Conservation (phyloP, 2,329 filamentous ascomycete species). For the Trichoderma sp. region DNA sequence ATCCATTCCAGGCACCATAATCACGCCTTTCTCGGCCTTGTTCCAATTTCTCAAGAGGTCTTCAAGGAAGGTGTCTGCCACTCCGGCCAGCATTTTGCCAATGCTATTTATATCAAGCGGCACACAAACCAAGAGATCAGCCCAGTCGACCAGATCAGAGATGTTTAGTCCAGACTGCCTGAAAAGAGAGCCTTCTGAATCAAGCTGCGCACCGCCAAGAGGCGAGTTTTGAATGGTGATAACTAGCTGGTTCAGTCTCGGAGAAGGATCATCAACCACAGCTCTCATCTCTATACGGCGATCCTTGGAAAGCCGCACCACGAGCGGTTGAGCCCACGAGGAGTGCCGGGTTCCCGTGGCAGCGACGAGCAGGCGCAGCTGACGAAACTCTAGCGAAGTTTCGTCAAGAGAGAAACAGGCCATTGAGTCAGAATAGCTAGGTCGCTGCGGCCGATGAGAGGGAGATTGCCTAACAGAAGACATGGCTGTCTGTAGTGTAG, state of each 20-base stretch:
- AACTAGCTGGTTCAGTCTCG: slow-evolving; percentile 63
- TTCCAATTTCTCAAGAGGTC: slow-evolving; percentile 86
- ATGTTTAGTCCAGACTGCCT: slow-evolving; percentile 49
- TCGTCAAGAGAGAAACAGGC: slow-evolving; percentile 44
- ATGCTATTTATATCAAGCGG: slow-evolving; percentile 83
- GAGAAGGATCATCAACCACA: slow-evolving; percentile 66
- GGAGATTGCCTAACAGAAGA: slow-evolving; percentile 39
- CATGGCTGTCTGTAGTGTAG: not conserved
- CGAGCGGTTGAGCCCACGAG: slow-evolving; percentile 65
- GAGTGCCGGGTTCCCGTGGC: slow-evolving; percentile 66
- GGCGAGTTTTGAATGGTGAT: slow-evolving; percentile 60
- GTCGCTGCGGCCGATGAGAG: slow-evolving; percentile 36
- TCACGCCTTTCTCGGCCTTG: slow-evolving; percentile 73
- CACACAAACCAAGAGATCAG: slow-evolving; percentile 80
- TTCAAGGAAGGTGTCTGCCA: slow-evolving; percentile 77
- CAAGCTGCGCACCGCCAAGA: slow-evolving; percentile 36
- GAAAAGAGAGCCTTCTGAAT: slow-evolving; percentile 16
- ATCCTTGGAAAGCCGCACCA: slow-evolving; percentile 67
- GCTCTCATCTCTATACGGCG: slow-evolving; percentile 61
- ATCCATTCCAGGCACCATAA: slow-evolving; percentile 88
- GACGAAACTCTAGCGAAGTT: slow-evolving; percentile 43
- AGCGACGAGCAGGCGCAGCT: slow-evolving; percentile 64
- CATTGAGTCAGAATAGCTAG: slow-evolving; percentile 36
- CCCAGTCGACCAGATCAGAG: slow-evolving; percentile 79
- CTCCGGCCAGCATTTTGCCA: slow-evolving; percentile 83